A percentile compares a stretch with the other conserved stretches of the same genome.
Evolutionary conservation across 179 eudicot species (phyloP).

Genomic region (Silene vulgaris): DNA sequence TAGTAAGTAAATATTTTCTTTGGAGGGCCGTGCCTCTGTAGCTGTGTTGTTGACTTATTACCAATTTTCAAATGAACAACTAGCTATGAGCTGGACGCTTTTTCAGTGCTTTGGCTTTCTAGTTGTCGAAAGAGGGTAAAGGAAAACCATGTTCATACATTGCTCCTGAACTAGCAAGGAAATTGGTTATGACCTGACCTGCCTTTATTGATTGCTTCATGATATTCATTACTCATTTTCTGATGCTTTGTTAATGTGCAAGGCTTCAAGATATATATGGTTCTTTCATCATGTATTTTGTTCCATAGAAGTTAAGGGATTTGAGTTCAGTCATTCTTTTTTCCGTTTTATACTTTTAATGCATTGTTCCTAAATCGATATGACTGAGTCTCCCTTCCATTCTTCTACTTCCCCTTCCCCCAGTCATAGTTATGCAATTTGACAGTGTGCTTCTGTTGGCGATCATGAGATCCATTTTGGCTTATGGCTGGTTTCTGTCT

Average conservation of each 20-base stretch:
- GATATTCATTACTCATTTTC: not conserved
- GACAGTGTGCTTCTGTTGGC: not conserved
- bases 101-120: not conserved
- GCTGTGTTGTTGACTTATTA: not conserved
- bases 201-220: too few species aligned
- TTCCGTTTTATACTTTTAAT: too few species aligned
- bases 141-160: not conserved
- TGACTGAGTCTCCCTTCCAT: not conserved
- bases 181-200: too few species aligned
- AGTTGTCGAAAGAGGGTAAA: not conserved
- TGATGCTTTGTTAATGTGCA: not conserved
- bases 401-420: not conserved
- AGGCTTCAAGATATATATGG: not conserved
- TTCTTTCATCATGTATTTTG: not conserved
- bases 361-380: not conserved
- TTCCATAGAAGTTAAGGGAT: not conserved
- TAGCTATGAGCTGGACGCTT: not conserved
- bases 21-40: not conserved
- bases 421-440: not conserved
- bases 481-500: not conserved
- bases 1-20: not conserved
- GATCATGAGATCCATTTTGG: not conserved
- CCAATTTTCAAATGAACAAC: not conserved
- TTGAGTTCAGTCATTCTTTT: not conserved
- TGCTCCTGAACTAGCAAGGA: too few species aligned